Percentiles rank a stretch among this genome's conserved stretches.
phyloP scores from a whole-genome alignment of 441 rosid species.

The Lepidium campestre region DNA sequence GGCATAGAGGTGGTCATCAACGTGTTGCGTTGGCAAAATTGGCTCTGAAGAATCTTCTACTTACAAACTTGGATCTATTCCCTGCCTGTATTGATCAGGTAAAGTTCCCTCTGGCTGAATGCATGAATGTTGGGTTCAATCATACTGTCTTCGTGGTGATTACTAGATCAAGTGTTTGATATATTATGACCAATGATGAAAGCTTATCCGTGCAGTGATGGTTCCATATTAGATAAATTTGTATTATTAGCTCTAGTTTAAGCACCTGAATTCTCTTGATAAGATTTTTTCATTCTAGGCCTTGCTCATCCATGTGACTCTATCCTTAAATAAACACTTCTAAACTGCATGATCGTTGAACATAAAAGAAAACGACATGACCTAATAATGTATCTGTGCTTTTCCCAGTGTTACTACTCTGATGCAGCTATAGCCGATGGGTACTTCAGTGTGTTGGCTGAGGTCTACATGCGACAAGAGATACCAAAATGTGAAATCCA shows the following conservation, averaged over 20 bases:
- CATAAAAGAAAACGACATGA: not conserved
- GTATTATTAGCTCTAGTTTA: slow-evolving; percentile 1
- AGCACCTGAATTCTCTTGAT: slow-evolving; percentile 8
- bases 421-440: slow-evolving; percentile 97
- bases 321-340: not conserved
- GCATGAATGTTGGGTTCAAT: slow-evolving; percentile 6
- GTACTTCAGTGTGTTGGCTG: slow-evolving; percentile 97
- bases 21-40: slow-evolving; percentile 91
- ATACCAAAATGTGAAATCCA: slow-evolving; percentile 98
- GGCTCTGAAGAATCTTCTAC: slow-evolving; percentile 96
- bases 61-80: slow-evolving; percentile 94
- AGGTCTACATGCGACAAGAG: slow-evolving; percentile 99
- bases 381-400: slow-evolving; percentile 26
- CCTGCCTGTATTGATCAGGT: slow-evolving; percentile 99
- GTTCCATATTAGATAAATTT: not conserved
- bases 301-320: not conserved
- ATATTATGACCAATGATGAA: not conserved
- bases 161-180: slow-evolving; percentile 2
- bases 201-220: not conserved
- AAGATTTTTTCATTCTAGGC: slow-evolving; percentile 11
- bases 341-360: not conserved
- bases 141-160: not conserved
- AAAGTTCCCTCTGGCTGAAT: slow-evolving; percentile 21
- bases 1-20: slow-evolving; percentile 86
- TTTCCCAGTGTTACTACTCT: slow-evolving; percentile 87